Percentiles rank a stretch among this genome's conserved stretches.
These are phyloP conservation scores for Paspalum notatum DNA, from an alignment of 176 grass and related monocot species.

Conservation along the genomic window DNA sequence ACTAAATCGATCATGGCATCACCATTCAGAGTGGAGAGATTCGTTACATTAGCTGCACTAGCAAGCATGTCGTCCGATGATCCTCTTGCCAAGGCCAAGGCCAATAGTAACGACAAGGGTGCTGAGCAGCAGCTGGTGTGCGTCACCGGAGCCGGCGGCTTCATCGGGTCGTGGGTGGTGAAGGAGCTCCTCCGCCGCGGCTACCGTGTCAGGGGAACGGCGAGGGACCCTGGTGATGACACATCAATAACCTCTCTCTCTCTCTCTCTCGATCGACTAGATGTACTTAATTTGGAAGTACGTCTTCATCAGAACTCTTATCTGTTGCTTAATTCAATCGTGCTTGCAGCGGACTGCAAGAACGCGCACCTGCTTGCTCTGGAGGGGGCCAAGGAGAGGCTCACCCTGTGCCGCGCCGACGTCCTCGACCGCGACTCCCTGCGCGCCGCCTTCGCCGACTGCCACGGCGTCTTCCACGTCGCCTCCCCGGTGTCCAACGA, in stretches of 20 bases:
- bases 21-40: too few relatives aligned
- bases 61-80: too few relatives aligned
- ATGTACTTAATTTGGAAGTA: too few relatives aligned
- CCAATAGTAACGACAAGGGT: not conserved
- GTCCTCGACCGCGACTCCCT: slow-evolving; percentile 32
- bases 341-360: slow-evolving; percentile 29
- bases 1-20: too few relatives aligned
- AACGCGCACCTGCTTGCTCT: slow-evolving; percentile 36
- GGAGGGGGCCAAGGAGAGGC: slow-evolving; percentile 36
- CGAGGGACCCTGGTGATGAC: slow-evolving; percentile 46
- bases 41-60: too few relatives aligned
- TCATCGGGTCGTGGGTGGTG: slow-evolving; percentile 56
- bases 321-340: too few relatives aligned
- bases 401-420: slow-evolving; percentile 50
- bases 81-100: not conserved
- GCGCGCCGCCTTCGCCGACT: slow-evolving; percentile 37
- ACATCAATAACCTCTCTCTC: not conserved
- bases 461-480: slow-evolving; percentile 58
- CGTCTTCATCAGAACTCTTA: too few relatives aligned
- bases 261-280: too few relatives aligned
- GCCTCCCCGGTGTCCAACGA: slow-evolving; percentile 44
- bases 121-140: slow-evolving; percentile 41
- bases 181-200: slow-evolving; percentile 56
- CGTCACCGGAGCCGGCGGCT: slow-evolving; percentile 63
- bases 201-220: slow-evolving; percentile 55